phyloP scores from a whole-genome alignment of 2,329 filamentous ascomycete genomes.

The Aureobasidium melanogenum region DNA sequence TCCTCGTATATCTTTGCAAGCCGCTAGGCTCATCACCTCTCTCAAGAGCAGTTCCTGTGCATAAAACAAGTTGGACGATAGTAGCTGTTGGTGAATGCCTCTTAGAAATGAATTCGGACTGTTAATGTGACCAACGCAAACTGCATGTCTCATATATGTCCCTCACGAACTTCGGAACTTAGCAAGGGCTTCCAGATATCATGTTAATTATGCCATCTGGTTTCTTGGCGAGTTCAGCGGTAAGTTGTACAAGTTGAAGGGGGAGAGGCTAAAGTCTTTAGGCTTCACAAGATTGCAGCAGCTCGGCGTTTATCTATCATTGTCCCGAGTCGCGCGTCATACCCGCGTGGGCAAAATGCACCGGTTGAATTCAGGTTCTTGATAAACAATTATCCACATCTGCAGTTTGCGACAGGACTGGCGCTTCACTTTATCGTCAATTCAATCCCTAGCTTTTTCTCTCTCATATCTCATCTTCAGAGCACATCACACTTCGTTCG shows the following conservation, averaged over 20 bases:
- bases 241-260: background rate
- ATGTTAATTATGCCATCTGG: background rate
- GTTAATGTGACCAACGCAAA: background rate
- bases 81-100: no score
- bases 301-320: background rate
- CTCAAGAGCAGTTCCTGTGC: no score
- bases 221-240: background rate
- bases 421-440: background rate
- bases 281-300: background rate
- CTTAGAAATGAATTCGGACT: no score
- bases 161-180: no score
- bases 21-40: no score
- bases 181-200: background rate
- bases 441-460: background rate
- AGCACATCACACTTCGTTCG: background rate
- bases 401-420: slow-evolving; percentile 8
- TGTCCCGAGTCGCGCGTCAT: background rate
- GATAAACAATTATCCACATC: slow-evolving; percentile 9
- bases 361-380: background rate
- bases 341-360: background rate
- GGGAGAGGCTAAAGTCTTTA: background rate
- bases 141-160: background rate
- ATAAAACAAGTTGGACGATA: no score
- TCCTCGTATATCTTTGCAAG: no score
- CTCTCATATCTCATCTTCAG: background rate